Base-by-base conservation (phyloP, 2,329 filamentous ascomycete genomes). In the Neofusicoccum sp. region DNA sequence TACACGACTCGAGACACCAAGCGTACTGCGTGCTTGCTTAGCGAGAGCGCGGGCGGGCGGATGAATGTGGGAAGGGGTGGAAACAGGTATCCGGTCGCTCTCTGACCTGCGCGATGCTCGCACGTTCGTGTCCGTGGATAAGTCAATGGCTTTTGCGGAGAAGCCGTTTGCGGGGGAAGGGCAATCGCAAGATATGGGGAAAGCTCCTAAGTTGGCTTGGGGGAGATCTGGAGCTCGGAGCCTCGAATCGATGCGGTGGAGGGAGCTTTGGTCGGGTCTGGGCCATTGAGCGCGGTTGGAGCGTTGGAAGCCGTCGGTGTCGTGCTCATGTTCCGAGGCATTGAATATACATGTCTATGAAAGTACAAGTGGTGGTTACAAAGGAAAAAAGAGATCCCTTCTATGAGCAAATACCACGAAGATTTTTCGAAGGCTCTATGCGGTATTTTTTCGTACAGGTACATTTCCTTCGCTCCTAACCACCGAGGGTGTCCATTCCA, bases 321-420 rank as follows among this genome's bases (percentile, higher is more conserved):
- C 31, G 53, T 38, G 30, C 28, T 34, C 58, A 45, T 45, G 28
- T 40, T 43, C 38, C 30, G 24, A 53, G 36, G 30, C 58, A 47
- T 53, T 60, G 58, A 54, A n/a, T 60, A 54, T 58, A 58, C 58
- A 60, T 49, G 47, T 41, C 28, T 49, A 51, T 43, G 20, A 41
- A 51, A 36, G 9, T 60, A 60, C 58, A 60, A 24, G 28, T 36
- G 57, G 48, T 20, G 38, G 40, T 45, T 36, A 38, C 24, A 60
- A 38, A 16, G 38, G 47, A 60, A 43, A 51, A 60, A 60, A 60
- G 58, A 28, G 40, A 44, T 60, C 48, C 47, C 58, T 60, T 60
- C 47, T 54, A 60, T 60, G 57, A 60, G 36, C 57, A 60, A 45
- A 60, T 60, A 54, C 58, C 58, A 60, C 48, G 47, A 54, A 53